phyloP scores from a whole-genome alignment of 805 yeast genomes.

The Brettanomyces bruxellensis region DNA sequence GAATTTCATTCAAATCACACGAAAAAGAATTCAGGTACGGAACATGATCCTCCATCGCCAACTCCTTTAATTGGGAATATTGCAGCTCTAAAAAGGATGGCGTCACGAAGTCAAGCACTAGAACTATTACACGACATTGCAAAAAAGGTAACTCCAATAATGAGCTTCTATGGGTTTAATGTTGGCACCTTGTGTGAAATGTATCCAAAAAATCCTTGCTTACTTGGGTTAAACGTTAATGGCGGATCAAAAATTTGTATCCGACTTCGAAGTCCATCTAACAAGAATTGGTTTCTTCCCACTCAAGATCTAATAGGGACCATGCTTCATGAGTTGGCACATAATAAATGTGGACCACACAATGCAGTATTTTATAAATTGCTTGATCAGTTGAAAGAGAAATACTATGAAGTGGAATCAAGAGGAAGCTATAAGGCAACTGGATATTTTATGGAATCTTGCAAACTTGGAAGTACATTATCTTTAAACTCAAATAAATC shows the following conservation, averaged over 20 bases:
- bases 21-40: constrained; percentile 3
- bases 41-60: constrained; percentile 22
- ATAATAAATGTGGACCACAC: constrained; percentile 75
- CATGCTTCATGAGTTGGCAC: constrained; percentile 81
- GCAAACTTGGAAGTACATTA: constrained; percentile 30
- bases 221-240: constrained; percentile 80
- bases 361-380: constrained; percentile 58
- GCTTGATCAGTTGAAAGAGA: constrained; percentile 49
- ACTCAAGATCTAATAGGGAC: constrained; percentile 67
- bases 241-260: constrained; percentile 64
- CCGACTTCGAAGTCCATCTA: constrained; percentile 53
- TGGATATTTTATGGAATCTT: constrained; percentile 42
- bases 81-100: constrained; percentile 40
- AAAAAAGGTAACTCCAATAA: constrained; percentile 64
- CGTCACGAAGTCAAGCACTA: constrained; percentile 39
- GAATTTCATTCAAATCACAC: constrained; percentile 1
- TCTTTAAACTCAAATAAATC: constrained; percentile 5
- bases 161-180: constrained; percentile 55
- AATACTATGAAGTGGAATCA: constrained; percentile 36
- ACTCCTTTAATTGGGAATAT: constrained; percentile 22
- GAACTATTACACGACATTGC: constrained; percentile 63
- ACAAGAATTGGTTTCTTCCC: constrained; percentile 48
- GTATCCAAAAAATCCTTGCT: constrained; percentile 55
- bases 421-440: constrained; percentile 34
- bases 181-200: constrained; percentile 72